Conservation (phyloP, 2,329 filamentous ascomycete species). For the Neonectria sp. region DNA sequence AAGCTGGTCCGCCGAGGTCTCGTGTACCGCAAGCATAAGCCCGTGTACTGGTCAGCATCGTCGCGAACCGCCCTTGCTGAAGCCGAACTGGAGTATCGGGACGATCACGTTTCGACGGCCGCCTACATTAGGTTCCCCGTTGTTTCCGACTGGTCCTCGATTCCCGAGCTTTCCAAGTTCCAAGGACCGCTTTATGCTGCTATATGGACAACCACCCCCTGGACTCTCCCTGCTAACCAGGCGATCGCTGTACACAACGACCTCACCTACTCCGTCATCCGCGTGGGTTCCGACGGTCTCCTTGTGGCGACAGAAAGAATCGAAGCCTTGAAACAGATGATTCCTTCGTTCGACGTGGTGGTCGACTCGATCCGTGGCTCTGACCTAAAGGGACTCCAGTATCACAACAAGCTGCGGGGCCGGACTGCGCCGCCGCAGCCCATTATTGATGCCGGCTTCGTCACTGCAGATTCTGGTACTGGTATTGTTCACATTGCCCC, state of each 20-base stretch:
- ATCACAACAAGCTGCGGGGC: slow-evolving; percentile 79
- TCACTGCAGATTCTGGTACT: slow-evolving; percentile 90
- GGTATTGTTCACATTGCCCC: slow-evolving; percentile 96
- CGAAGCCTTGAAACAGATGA: slow-evolving; percentile 67
- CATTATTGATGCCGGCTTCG: slow-evolving; percentile 89
- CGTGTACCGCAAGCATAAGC: slow-evolving; percentile 84
- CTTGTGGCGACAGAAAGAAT: slow-evolving; percentile 82
- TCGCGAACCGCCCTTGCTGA: slow-evolving; percentile 86
- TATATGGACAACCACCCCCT: slow-evolving; percentile 99
- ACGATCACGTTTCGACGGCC: slow-evolving; percentile 78
- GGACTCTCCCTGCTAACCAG: slow-evolving; percentile 94
- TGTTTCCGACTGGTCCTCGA: slow-evolving; percentile 53
- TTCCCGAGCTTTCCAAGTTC: slow-evolving; percentile 56
- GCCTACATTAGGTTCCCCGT: slow-evolving; percentile 89
- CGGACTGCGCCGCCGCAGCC: slow-evolving; percentile 71
- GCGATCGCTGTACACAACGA: slow-evolving; percentile 87
- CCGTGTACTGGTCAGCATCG: slow-evolving; percentile 89
- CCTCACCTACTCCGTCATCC: slow-evolving; percentile 80
- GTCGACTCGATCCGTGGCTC: slow-evolving; percentile 73
- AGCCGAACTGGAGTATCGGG: slow-evolving; percentile 87
- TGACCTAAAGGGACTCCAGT: slow-evolving; percentile 76
- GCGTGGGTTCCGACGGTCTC: slow-evolving; percentile 70
- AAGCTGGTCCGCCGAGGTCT: slow-evolving; percentile 80
- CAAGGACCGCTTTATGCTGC: slow-evolving; percentile 77
- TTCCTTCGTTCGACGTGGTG: slow-evolving; percentile 68